Base-by-base conservation (phyloP, 1,284 basidiomycete species). In the Papiliotrema nemorosa region DNA sequence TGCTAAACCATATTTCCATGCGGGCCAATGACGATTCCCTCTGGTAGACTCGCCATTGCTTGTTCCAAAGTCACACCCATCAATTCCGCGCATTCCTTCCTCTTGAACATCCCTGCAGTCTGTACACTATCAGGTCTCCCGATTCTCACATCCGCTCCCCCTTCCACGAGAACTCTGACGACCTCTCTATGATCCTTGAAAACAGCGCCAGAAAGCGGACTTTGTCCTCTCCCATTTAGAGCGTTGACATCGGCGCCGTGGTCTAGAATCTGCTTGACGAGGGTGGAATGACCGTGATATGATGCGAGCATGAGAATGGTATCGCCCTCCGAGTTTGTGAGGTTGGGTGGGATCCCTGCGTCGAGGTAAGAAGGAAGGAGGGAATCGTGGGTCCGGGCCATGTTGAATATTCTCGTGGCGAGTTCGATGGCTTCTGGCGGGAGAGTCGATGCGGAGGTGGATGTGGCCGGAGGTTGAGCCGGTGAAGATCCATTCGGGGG, bases 251-350 rank as follows among this genome's bases (percentile, higher is more conserved):
- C 85, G 34, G 81, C 86, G 1, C 81, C 81, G 25, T 79, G 77
- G 5, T 67, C 58, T 35, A 88, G 66, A 22, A 89, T 78, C 7
- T 76, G 76, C 36, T 73, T 72, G 0, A 83, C 78, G 18, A 87
- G 80, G 1, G 78, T 74, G 1, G 75, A 66, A 58, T 89, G 86
- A 1, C 88, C 87, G 37, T 84, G 82, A 68, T 91, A 91, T 3
- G 87, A 80, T 2, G 86, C 84, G 36, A 90, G 81, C 87, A 91
- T 91, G 52, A 91, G 77, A 5, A 90, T 76, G 3, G 85, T 86
- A 66, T 88, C 87, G 18, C 87, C 86, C 82, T 84, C 80, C 42
- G 79, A 75, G 64, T 91, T 91, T 22, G 85, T 87, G 43, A 91
- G 78, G 66, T 91, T 88, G 10, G 80, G 73, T 0, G 89, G 88